Percentiles rank a stretch among this genome's conserved stretches.
These are phyloP conservation scores for Phytophthora nicotianae DNA, from an alignment of 352 stramenopile species.

Conservation along the genomic window DNA sequence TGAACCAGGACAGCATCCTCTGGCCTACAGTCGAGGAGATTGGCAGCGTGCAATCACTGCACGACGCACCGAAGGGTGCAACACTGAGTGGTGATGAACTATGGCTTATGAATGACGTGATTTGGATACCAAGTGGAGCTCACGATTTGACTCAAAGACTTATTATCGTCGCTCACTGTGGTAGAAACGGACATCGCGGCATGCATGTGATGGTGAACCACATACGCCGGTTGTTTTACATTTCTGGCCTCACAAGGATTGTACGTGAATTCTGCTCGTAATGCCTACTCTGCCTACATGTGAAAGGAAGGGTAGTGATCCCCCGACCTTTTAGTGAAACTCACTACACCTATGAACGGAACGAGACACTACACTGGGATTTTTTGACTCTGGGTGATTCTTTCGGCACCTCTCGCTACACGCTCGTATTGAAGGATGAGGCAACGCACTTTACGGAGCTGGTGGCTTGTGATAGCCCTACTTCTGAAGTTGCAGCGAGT, in stretches of 20 bases:
- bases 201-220: constrained; percentile 15
- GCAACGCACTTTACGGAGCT: too few species aligned
- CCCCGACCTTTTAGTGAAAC: constrained; percentile 13
- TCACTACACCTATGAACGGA: constrained; percentile 10
- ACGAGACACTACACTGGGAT: constrained; percentile 15
- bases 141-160: not conserved
- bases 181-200: constrained; percentile 6
- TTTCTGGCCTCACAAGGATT: constrained; percentile 8
- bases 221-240: constrained; percentile 8
- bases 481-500: not conserved
- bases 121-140: constrained; percentile 7
- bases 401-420: constrained; percentile 11
- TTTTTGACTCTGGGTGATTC: constrained; percentile 13
- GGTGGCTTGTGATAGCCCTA: constrained; percentile 6
- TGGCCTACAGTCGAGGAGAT: constrained; percentile 11
- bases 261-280: constrained; percentile 11
- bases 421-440: constrained; percentile 17
- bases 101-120: constrained; percentile 1
- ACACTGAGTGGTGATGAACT: not conserved
- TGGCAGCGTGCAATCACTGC: not conserved
- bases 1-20: constrained; percentile 2
- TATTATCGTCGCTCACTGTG: constrained; percentile 11
- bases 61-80: not conserved
- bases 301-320: constrained; percentile 7
- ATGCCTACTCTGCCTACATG: constrained; percentile 21